phyloP scores from a whole-genome alignment of 2,329 filamentous ascomycete genomes.

The Pseudocercospora eumusae region DNA sequence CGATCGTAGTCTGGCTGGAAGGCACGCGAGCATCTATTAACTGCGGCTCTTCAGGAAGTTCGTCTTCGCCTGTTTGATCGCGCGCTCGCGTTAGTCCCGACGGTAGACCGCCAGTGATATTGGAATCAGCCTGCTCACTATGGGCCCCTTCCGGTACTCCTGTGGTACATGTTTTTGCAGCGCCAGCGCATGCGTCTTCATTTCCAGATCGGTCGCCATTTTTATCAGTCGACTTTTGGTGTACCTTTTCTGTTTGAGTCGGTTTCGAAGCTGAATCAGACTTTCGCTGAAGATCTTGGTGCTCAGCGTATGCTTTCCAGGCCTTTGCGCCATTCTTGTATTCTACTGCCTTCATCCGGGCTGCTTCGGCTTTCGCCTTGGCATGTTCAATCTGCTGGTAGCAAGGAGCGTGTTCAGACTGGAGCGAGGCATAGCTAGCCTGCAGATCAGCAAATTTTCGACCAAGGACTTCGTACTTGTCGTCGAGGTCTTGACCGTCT shows the following conservation, averaged over 20 bases:
- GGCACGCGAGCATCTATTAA: slow-evolving; percentile 20
- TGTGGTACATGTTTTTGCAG: neutral
- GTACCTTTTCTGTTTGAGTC: neutral
- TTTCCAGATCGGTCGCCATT: neutral
- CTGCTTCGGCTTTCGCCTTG: slow-evolving; percentile 28
- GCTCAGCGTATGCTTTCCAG: slow-evolving; percentile 33
- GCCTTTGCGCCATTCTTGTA: slow-evolving; percentile 44
- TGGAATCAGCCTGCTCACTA: neutral
- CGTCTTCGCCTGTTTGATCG: slow-evolving; percentile 41
- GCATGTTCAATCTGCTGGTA: slow-evolving; percentile 13
- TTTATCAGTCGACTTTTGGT: neutral
- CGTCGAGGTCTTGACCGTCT: neutral
- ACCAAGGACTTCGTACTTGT: slow-evolving; percentile 35
- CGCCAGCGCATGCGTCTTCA: neutral
- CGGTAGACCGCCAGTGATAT: neutral
- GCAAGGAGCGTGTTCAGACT: slow-evolving; percentile 27
- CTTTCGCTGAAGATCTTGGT: slow-evolving; percentile 9
- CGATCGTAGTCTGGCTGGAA: slow-evolving; percentile 50
- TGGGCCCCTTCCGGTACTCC: neutral
- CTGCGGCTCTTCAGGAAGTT: slow-evolving; percentile 24
- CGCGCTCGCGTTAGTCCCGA: slow-evolving; percentile 36
- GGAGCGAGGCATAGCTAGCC: slow-evolving; percentile 28
- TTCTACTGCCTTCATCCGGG: slow-evolving; percentile 32
- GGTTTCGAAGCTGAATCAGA: neutral
- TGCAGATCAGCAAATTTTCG: slow-evolving; percentile 39